Conservation (phyloP, 1,139 yeast genomes). For the Saccharomyces hybrid region DNA sequence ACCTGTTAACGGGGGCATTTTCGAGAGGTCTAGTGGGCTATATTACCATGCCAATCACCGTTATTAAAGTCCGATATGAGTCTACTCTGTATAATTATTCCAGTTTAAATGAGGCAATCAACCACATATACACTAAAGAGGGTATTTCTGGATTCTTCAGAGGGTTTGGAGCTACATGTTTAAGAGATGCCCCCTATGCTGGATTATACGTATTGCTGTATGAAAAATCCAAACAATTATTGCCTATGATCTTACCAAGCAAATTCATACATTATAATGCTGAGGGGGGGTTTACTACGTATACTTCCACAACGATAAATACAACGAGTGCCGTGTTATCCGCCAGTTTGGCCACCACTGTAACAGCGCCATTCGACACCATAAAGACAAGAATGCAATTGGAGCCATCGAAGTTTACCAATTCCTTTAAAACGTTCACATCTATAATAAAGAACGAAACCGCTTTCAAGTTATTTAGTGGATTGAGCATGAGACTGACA, state of each 20-base stretch:
- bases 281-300: slow-evolving; percentile 28
- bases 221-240: slow-evolving; percentile 55
- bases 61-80: slow-evolving; percentile 84
- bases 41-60: slow-evolving; percentile 94
- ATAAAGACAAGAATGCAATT: slow-evolving; percentile 87
- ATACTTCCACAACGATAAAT: slow-evolving; percentile 54
- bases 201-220: slow-evolving; percentile 83
- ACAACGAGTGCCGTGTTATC: slow-evolving; percentile 65
- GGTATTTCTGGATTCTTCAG: slow-evolving; percentile 66
- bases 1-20: slow-evolving; percentile 66
- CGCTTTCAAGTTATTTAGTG: slow-evolving; percentile 60
- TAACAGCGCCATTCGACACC: slow-evolving; percentile 94
- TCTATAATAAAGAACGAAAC: slow-evolving; percentile 53
- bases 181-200: slow-evolving; percentile 93
- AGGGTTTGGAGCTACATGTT: slow-evolving; percentile 81
- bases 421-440: slow-evolving; percentile 36
- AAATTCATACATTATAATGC: slow-evolving; percentile 16
- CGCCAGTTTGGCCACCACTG: slow-evolving; percentile 71
- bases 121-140: slow-evolving; percentile 45
- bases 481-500: slow-evolving; percentile 68
- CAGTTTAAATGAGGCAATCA: slow-evolving; percentile 56
- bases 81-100: slow-evolving; percentile 64
- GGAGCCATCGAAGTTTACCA: slow-evolving; percentile 40
- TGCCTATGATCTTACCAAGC: slow-evolving; percentile 32
- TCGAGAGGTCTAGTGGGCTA: slow-evolving; percentile 80